These are phyloP conservation scores for Agarophyton chilense DNA, from an alignment of 23 red algal species.

Conservation along the genomic window DNA sequence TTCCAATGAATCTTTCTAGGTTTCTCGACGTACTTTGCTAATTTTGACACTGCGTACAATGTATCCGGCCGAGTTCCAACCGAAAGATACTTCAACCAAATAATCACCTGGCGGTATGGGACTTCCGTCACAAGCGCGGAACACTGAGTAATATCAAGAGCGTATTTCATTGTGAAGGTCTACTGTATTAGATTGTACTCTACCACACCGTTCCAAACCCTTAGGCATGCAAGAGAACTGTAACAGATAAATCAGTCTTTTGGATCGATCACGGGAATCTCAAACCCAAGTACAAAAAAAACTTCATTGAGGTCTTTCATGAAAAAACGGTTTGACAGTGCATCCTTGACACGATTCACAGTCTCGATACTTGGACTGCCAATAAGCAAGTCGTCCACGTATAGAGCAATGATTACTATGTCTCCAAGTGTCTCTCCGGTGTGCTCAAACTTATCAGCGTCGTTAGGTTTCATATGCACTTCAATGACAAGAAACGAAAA, in stretches of 20 bases:
- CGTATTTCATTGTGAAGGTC: constrained; percentile 17
- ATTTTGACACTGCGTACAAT: constrained; percentile 10
- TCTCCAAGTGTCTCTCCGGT: neutral
- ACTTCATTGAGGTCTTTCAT: too few relatives aligned
- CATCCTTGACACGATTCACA: constrained; percentile 1
- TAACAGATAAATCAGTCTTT: neutral
- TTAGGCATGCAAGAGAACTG: constrained; percentile 2
- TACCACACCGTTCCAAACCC: constrained; percentile 38
- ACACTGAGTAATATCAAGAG: neutral
- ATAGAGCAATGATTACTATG: constrained; percentile 35
- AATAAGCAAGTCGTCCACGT: constrained; percentile 15
- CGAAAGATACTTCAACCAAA: constrained; percentile 11
- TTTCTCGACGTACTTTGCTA: constrained; percentile 10
- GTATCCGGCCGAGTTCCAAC: constrained; percentile 43
- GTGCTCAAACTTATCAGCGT: constrained; percentile 36
- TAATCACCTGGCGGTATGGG: constrained; percentile 28
- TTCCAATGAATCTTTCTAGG: constrained; percentile 11
- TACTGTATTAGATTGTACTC: constrained; percentile 4
- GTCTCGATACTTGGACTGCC: constrained; percentile 15
- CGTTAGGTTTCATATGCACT: neutral
- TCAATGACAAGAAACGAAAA: constrained; percentile 1
- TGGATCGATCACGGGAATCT: constrained; percentile 14
- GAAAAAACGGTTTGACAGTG: constrained; percentile 8
- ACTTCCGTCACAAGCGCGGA: neutral
- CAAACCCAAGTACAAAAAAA: constrained; percentile 25